These are phyloP conservation scores for Calophaca sinica DNA, from an alignment of 306 rosid genomes.

Conservation along the genomic window DNA sequence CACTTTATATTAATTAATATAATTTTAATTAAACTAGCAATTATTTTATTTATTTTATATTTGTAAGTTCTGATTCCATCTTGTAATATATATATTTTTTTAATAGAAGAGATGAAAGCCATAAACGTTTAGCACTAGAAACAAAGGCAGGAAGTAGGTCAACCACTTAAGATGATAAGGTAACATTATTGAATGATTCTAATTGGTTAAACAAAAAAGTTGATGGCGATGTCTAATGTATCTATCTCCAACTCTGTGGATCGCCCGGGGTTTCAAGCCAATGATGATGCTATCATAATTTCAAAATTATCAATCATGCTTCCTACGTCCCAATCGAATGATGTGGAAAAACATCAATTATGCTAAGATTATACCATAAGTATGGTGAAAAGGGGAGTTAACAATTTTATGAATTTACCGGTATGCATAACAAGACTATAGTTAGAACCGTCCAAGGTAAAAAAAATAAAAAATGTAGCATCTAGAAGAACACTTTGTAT, in stretches of 20 bases:
- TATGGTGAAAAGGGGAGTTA: not conserved
- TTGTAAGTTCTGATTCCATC: too few relatives aligned
- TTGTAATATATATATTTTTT: too few relatives aligned
- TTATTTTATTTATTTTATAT: not conserved
- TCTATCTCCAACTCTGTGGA: conserved; percentile 30
- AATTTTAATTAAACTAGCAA: not conserved
- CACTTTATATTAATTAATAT: not conserved
- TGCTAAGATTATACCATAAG: not conserved
- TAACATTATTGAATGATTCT: conserved; percentile 40
- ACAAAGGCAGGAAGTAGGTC: conserved; percentile 10
- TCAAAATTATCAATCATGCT: conserved; percentile 21
- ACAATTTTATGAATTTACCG: not conserved
- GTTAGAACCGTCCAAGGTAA: not conserved
- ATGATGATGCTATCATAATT: conserved; percentile 33
- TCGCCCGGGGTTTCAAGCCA: conserved; percentile 46
- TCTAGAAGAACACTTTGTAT: conserved; percentile 6
- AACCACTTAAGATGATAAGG: conserved; percentile 46
- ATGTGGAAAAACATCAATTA: conserved; percentile 39
- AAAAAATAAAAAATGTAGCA: not conserved
- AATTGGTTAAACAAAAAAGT: conserved; percentile 44
- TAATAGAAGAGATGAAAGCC: not conserved
- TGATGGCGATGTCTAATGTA: conserved; percentile 34
- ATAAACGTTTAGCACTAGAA: not conserved
- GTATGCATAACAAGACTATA: not conserved
- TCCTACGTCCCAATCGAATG: conserved; percentile 36